Evolutionary conservation across 257 asterid genomes (phyloP), one percentile per base, ranked within the genome.

Genomic region (Nicotiana undulata): DNA sequence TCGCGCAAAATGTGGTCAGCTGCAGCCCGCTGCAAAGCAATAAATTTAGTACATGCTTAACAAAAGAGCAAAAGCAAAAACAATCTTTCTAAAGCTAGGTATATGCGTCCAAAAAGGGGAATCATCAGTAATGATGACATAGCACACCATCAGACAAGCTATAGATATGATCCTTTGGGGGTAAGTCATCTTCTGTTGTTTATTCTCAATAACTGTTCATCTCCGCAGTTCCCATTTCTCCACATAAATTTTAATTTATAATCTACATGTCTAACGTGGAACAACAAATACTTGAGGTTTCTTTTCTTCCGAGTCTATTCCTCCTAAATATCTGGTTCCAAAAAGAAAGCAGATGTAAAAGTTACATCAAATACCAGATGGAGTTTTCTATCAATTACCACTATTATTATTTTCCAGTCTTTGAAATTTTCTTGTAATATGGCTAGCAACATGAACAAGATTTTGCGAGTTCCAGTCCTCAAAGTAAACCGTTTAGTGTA

Each of bases 1-100:
- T 94, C 99, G 44, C 98, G 92, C 93, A 96, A 87, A 68, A 96
- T 90, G 84, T 85, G 96, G 83, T 96, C 98, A 5, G 99, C 98
- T 20, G 98, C 95, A 84, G 90, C 82, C 85, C 98, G 93, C 98
- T 96, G 92, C 79, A 64, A 77, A 79, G 85, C 49, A 77, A 32
- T 82, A 84, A 49, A 81, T 53, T 60, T 64, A 53, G 26, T 24
- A 28, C 51, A 74, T 16, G 9, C 9, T 16, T 74, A 76, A 22
- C 46, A 75, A 80, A 75, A 37, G 17, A 63, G 75, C 24, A 68
- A 11, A 9, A 46, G 63, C 28, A 28, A 17, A 76, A 75, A 22
- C 74, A 74, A 75, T 24, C 6, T 31, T 22, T 12, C 46, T 28
- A 10, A 61, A 16, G 34, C 77, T 1, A 13, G 31, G 77, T 13